phyloP scores from a whole-genome alignment of 1,139 yeast species.

The Protomyces pachydermus region DNA sequence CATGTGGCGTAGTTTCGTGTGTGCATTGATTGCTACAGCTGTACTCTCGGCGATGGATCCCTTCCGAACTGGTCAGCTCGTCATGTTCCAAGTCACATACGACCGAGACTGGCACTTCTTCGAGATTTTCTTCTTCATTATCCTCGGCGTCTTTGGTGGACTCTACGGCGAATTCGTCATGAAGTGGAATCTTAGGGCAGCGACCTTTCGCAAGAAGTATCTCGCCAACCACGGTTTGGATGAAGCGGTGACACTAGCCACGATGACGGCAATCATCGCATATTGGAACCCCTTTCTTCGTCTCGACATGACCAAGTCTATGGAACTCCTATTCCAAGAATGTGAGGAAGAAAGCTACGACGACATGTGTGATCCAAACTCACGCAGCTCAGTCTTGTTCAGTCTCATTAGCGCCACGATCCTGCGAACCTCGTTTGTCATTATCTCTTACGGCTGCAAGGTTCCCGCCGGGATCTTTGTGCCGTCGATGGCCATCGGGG shows the following conservation, averaged over 20 bases:
- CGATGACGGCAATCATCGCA: slow-evolving; percentile 68
- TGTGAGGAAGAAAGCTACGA: slow-evolving; percentile 51
- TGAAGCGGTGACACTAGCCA: slow-evolving; percentile 66
- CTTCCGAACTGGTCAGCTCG: slow-evolving; percentile 89
- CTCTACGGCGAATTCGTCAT: slow-evolving; percentile 79
- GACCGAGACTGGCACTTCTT: slow-evolving; percentile 81
- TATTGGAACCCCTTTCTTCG: slow-evolving; percentile 77
- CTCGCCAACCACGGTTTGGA: slow-evolving; percentile 55
- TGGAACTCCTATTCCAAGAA: slow-evolving; percentile 84
- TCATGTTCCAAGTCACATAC: slow-evolving; percentile 80
- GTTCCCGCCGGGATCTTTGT: slow-evolving; percentile 96
- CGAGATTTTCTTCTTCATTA: slow-evolving; percentile 73
- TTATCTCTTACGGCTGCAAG: slow-evolving; percentile 82
- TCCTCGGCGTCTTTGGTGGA: slow-evolving; percentile 88
- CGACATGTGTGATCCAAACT: slow-evolving; percentile 34
- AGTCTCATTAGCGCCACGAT: slow-evolving; percentile 68
- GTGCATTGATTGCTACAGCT: slow-evolving; percentile 82
- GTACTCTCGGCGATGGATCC: slow-evolving; percentile 67
- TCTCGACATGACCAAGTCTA: slow-evolving; percentile 90
- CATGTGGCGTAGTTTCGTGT: slow-evolving; percentile 86
- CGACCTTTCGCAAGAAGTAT: slow-evolving; percentile 69
- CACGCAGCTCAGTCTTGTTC: slow-evolving; percentile 38
- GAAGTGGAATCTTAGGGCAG: slow-evolving; percentile 70
- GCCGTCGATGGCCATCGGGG: slow-evolving; percentile 96
- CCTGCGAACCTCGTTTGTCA: slow-evolving; percentile 64